Evolutionary conservation across 1,284 basidiomycete species (phyloP).

Genomic region (Mycena sp.): DNA sequence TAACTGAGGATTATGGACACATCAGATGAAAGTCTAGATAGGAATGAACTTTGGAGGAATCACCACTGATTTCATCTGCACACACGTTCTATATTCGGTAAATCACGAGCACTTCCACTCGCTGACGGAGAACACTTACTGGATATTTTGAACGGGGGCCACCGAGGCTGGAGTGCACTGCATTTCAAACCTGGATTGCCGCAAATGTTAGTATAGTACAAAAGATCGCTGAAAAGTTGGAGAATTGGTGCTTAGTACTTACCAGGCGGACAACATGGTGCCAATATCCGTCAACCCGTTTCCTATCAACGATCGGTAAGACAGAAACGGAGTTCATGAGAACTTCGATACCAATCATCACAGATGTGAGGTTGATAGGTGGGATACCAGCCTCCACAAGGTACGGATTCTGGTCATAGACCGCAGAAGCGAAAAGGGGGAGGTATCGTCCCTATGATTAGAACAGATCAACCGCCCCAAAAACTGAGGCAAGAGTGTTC

Average conservation of each 20-base stretch:
- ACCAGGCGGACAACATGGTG: conserved; percentile 51
- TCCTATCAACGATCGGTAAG: conserved; percentile 45
- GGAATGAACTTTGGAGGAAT: too few relatives aligned
- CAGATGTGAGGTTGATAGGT: conserved; percentile 81
- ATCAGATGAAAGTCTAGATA: too few relatives aligned
- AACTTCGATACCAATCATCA: conserved; percentile 78
- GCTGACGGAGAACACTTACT: conserved; percentile 7
- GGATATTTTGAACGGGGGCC: conserved; percentile 49
- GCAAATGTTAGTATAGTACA: too few relatives aligned
- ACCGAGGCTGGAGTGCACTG: conserved; percentile 58
- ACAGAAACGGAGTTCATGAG: too few relatives aligned
- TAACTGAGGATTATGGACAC: conserved; percentile 39
- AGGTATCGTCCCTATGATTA: conserved; percentile 77
- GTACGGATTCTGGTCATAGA: conserved; percentile 80
- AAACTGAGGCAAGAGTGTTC: too few relatives aligned
- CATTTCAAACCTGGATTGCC: conserved; percentile 58
- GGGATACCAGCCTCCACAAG: conserved; percentile 67
- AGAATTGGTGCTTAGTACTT: background rate
- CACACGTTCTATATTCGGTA: conserved; percentile 48
- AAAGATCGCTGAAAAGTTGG: too few relatives aligned
- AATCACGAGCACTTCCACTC: too few relatives aligned
- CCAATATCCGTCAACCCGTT: conserved; percentile 63
- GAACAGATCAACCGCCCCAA: too few relatives aligned
- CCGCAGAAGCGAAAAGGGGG: conserved; percentile 82
- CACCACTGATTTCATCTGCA: conserved; percentile 67